Evolutionary conservation across 163 green algal species (phyloP), one percentile per base, ranked within the genome.

Genomic region (Prototheca wickerhamii): DNA sequence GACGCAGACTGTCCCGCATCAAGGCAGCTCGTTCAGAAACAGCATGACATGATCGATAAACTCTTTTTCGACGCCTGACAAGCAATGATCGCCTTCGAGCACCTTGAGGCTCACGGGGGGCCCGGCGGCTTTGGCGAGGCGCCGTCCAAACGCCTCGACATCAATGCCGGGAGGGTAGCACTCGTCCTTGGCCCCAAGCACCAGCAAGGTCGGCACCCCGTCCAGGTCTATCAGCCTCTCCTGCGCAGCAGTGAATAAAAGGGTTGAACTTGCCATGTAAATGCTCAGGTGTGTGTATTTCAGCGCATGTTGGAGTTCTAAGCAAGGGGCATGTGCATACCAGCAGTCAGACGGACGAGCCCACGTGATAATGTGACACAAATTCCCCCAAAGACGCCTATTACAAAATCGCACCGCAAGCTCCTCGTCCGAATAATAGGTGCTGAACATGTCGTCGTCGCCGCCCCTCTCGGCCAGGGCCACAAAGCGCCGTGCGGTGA

Each of bases 361-460:
- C n/a, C n/a, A n/a, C n/a, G n/a, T n/a, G n/a, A n/a, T n/a, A n/a
- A n/a, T 23, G 12, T 15, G 12, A 10, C 40, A 49, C 40, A 49
- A 23, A 49, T 49, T 15, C 40, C 15, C 12, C 15, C 15, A 49
- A 10, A 49, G 40, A 49, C 40, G 15, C 40, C 40, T 23, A 49
- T 15, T 15, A 49, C 40, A 49, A 10, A 33, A 18, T 17, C 63
- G 4, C n/a, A 82, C 75, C 68, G 79, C 61, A 15, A 90, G 46
- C 49, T 86, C 67, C 1, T 72, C 55, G 15, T 79, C 44, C 10
- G 64, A 76, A 23, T 90, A 70, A 57, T 78, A 65, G 20, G 68
- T 67, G 51, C 68, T 83, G 68, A 93, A 93, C 71, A 87, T 85
- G 55, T 93, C 86, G 62, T 93, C 86, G 51, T 93, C 86, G 3